These are phyloP conservation scores for Chrysoporthe deuterocubensis DNA, from an alignment of 2,329 filamentous ascomycete genomes.

Conservation along the genomic window DNA sequence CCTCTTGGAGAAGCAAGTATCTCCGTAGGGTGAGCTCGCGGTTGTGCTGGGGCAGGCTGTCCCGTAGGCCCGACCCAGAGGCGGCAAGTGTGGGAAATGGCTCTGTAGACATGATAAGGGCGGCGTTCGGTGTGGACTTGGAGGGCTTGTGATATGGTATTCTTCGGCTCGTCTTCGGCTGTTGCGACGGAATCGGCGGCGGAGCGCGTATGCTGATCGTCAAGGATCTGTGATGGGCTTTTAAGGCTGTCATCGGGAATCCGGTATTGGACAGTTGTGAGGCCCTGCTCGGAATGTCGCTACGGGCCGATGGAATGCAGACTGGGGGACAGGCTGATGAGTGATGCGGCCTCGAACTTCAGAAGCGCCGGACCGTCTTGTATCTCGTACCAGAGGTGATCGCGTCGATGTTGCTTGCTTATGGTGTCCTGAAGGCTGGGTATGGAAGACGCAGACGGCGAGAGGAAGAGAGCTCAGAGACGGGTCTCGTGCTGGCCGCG, in stretches of 20 bases:
- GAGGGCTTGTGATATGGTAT: constrained; percentile 24
- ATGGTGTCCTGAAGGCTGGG: background rate
- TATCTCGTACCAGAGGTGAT: background rate
- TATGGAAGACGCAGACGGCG: background rate
- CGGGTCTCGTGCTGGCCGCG: background rate
- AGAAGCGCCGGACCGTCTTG: background rate
- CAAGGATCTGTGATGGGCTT: constrained; percentile 27
- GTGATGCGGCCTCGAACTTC: no score
- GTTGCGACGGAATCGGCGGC: constrained; percentile 15
- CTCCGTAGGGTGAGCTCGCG: constrained; percentile 56
- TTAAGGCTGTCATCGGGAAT: constrained; percentile 28
- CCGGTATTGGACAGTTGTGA: background rate
- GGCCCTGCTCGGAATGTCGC: background rate
- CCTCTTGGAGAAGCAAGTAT: constrained; percentile 57
- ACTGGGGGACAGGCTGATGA: no score
- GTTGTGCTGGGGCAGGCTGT: constrained; percentile 37
- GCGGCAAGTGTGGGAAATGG: constrained; percentile 10
- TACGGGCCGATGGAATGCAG: background rate
- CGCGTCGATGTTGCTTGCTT: background rate
- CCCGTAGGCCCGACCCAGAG: constrained; percentile 10
- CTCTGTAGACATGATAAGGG: constrained; percentile 16
- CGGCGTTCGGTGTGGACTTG: constrained; percentile 26
- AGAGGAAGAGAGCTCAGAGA: background rate
- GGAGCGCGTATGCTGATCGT: constrained; percentile 27
- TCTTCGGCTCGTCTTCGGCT: constrained; percentile 13